Base-by-base conservation (phyloP, 495 filamentous ascomycete genomes). In the Achaetomiella virescens region DNA sequence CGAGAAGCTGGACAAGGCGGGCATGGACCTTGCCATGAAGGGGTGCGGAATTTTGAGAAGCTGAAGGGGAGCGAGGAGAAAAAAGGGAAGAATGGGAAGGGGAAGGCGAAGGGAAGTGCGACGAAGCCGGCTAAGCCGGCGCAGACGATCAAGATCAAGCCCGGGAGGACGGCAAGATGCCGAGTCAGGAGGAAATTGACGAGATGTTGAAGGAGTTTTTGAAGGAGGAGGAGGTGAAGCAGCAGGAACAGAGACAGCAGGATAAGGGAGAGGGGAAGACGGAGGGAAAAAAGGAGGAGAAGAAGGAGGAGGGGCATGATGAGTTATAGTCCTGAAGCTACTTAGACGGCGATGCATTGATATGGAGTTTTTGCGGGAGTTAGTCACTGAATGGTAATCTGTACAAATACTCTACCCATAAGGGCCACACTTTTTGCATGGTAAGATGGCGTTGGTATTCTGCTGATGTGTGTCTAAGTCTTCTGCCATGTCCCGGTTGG, bases 1-100 rank as follows among this genome's bases (percentile, higher is more conserved):
- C 8, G 78, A 83, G 61, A 75, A 82, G 69, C 71, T 91, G 22
- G 80, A 83, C 64, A 78, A 82, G 48, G 78, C 79, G 6, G 81
- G 87, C 41, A 76, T 87, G 64, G 84, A 88, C 48, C 76, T 91
- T 42, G 74, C 87, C 43, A 78, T 86, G 77, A 86, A 82, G 78
- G 84, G 63, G 83, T 91, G 61, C 79, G 76, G 45, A 76, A 81
- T 53, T 78, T 78, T 57, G 75, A 80, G 57, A 66, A 58, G 57
- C 77, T 75, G 45, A 79, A 81, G 62, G 63, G 57, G 14, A 65
- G 59, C 2, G 67, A 67, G 21, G 63, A 62, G 57, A 78, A 76
- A 49, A 78, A 78, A 61, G 64, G 58, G 17, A 66, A 62, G 14
- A 68, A 68, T 33, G 65, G 63, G 6, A 78, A 72, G 56, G 56